A percentile compares a stretch with the other conserved stretches of the same genome.
Evolutionary conservation across 2,329 filamentous ascomycete species (phyloP).

Genomic region (Aspergillus proliferans): DNA sequence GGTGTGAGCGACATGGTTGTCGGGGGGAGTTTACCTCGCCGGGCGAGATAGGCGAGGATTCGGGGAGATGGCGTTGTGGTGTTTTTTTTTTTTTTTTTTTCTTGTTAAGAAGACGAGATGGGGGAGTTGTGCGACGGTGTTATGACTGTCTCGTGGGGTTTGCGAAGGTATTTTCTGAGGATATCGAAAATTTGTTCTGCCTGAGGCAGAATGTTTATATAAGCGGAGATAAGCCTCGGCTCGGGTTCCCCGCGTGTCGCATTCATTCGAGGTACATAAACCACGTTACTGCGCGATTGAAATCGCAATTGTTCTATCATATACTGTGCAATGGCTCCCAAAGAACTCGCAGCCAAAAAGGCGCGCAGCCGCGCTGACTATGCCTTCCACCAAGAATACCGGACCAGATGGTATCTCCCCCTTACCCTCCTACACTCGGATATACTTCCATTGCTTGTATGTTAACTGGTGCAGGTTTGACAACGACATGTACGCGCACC

Average conservation of each 20-base stretch:
- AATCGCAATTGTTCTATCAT: background rate
- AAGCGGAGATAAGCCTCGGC: background rate
- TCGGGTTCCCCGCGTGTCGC: background rate
- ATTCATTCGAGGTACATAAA: background rate
- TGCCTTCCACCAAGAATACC: constrained; percentile 69
- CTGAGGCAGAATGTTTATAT: background rate
- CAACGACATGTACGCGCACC: constrained; percentile 91
- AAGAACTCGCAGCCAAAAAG: constrained; percentile 48
- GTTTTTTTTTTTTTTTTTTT: background rate
- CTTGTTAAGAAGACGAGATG: background rate
- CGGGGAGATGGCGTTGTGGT: constrained; percentile 31
- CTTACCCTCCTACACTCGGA: background rate
- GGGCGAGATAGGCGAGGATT: constrained; percentile 34
- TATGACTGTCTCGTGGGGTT: background rate
- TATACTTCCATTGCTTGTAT: background rate
- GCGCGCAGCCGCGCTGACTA: constrained; percentile 64
- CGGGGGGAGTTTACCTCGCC: constrained; percentile 27
- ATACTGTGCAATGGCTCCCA: constrained; percentile 15
- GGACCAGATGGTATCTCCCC: constrained; percentile 67
- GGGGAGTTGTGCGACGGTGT: background rate
- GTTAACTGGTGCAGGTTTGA: constrained; percentile 58
- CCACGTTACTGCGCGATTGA: background rate
- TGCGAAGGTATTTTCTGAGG: background rate
- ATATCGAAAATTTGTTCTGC: background rate
- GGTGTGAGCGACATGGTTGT: constrained; percentile 34